Base-by-base conservation (phyloP, 768 basidiomycete genomes). In the Pulveroboletus sp. region DNA sequence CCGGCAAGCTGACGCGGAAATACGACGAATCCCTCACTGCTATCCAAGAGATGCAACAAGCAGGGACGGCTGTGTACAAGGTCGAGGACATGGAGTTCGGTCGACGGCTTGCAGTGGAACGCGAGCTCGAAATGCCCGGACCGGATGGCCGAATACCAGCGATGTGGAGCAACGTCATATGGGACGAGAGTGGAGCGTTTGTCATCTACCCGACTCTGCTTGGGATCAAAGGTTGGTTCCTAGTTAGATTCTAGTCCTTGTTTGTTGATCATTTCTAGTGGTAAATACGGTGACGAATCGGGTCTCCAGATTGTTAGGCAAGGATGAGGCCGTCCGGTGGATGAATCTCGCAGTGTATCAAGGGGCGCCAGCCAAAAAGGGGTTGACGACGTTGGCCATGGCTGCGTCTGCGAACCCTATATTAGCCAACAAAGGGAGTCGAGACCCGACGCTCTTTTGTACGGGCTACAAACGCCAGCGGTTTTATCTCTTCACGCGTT, bases 11-110 rank as follows among this genome's bases (percentile, higher is more conserved):
- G 56, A 84, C 82, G 14, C 84, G 95, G 17, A 91, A 90, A 64
- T 99, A 97, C 65, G 96, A 99, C 54, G 96, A 99, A 68, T 92
- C 89, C 0, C 76, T 98, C 6, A 72, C 80, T 24, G 94, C 96
- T 0, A 89, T 94, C 32, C 91, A 95, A 64, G 94, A 97, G 68
- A 97, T 99, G 93, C 96, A 99, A 66, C 96, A 98, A 67, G 94
- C 93, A 2, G 95, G 93, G 1, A 96, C 96, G 5, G 87, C 90
- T 0, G 80, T 91, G 17, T 90, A 87, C 69, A 86, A 82, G 59
- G 83, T 98, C 16, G 96, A 99, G 46, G 93, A 97, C 69, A 99
- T 99, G 96, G 96, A 99, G 67, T 97, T 99, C 62, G 93, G 95
- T n/a, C 76, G 95, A 49, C 79, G 95, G n/a, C 73, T 98, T 54